Evolutionary conservation across 495 filamentous ascomycete genomes (phyloP).

Genomic region (Penicillium odoratum): DNA sequence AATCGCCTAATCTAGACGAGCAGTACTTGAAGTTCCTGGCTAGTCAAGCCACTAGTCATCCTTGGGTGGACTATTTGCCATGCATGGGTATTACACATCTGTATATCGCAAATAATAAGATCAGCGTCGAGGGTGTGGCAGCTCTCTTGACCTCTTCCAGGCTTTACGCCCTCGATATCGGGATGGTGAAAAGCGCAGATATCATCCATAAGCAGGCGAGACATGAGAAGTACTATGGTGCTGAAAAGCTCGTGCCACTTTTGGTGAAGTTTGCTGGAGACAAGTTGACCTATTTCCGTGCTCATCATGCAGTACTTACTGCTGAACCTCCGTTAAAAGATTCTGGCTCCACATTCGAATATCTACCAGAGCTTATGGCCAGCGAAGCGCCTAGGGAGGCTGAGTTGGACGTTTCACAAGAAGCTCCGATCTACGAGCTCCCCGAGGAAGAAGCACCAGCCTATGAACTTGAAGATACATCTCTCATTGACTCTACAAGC

Average conservation of each 20-base stretch:
- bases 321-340: slow-evolving; percentile 42
- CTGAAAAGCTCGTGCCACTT: slow-evolving; percentile 55
- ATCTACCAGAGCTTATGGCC: slow-evolving; percentile 39
- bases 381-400: slow-evolving; percentile 25
- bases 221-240: slow-evolving; percentile 38
- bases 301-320: slow-evolving; percentile 59
- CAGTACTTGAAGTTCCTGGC: slow-evolving; percentile 51
- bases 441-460: slow-evolving; percentile 32
- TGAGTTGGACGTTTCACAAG: slow-evolving; percentile 44
- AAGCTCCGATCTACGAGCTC: slow-evolving; percentile 45
- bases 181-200: slow-evolving; percentile 41
- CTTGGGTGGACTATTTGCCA: slow-evolving; percentile 55
- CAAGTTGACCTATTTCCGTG: slow-evolving; percentile 53
- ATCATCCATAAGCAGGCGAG: slow-evolving; percentile 20
- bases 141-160: slow-evolving; percentile 51
- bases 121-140: slow-evolving; percentile 58
- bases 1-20: slow-evolving; percentile 48
- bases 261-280: slow-evolving; percentile 47
- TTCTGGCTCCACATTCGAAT: slow-evolving; percentile 19
- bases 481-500: slow-evolving; percentile 19
- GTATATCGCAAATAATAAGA: slow-evolving; percentile 57
- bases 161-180: slow-evolving; percentile 55
- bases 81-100: slow-evolving; percentile 59
- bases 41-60: slow-evolving; percentile 46
- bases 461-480: slow-evolving; percentile 47